Evolutionary conservation across 306 rosid species (phyloP), one percentile per base, ranked within the genome.

Genomic region (Lablab purpureus): DNA sequence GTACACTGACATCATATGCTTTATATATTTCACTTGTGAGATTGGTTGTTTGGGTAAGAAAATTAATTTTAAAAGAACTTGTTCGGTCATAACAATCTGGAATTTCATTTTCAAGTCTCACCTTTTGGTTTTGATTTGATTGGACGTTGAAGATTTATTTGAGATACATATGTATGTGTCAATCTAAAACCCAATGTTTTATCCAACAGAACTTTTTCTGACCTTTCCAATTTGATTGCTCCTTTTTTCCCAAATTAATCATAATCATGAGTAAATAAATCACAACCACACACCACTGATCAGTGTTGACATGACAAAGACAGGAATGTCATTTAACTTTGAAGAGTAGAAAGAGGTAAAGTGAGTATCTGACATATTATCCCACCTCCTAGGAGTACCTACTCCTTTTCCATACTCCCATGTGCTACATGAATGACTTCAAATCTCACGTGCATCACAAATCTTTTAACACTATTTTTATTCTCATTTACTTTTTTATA

Each of bases 61-160:
- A 21, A 22, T 28, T 56, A 72, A 22, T 40, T 58, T 17, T 9
- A 14, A 18, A 18, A 22, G 19, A 22, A 37, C 8, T 72, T 70
- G 25, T 11, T 71, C 71, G 46, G 13, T 27, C 34, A 10, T 25
- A 28, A 37, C 52, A n/a, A 50, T 66, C 56, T 71, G 5, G 68
- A 10, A 47, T 67, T 75, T 68, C 14, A 40, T 13, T 12, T 70
- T 8, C 23, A 19, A 6, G 15, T 43, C 18, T 70, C 12, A 51
- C 28, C 28, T 54, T 54, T 54, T 54, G 14, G 27, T 54, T 73
- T 71, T 85, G 88, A 87, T 86, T 45, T 80, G 81, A 72, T 81
- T 58, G 65, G 88, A 78, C 91, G 22, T 40, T 52, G 30, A 67
- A 71, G 89, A 85, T 76, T 75, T 36, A 51, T 30, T 80, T 47